phyloP scores from a whole-genome alignment of 371 early-diverging fungal species.

The Zancudomyces culisetae region DNA sequence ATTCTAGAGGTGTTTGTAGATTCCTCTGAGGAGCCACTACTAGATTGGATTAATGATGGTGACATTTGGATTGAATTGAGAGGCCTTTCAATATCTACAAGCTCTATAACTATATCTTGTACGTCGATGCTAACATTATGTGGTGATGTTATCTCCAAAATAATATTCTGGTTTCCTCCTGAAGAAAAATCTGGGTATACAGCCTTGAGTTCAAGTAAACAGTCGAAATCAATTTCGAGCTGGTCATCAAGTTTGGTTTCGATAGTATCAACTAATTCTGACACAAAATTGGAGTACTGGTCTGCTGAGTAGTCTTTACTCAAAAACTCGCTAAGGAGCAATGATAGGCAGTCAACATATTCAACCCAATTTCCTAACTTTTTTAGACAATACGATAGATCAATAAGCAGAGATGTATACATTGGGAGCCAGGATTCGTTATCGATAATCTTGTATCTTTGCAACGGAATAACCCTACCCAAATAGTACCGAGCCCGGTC shows the following conservation, averaged over 20 bases:
- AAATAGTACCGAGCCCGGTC: slow-evolving; percentile 12
- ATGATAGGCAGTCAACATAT: neutral
- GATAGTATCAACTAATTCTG: neutral
- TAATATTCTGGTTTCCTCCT: neutral
- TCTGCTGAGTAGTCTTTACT: neutral
- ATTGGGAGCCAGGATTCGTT: neutral
- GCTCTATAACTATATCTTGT: too few relatives aligned
- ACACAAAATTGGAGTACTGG: neutral
- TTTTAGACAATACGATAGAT: slow-evolving; percentile 1
- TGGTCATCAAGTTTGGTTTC: neutral
- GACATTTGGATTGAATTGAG: too few relatives aligned
- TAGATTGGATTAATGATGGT: too few relatives aligned
- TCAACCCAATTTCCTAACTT: neutral
- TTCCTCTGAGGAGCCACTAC: too few relatives aligned
- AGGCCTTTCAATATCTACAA: too few relatives aligned
- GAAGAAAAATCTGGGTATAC: neutral
- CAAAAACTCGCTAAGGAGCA: neutral
- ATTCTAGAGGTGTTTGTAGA: neutral
- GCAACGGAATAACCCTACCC: slow-evolving; percentile 8
- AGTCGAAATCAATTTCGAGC: neutral
- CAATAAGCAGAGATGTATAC: slow-evolving; percentile 1
- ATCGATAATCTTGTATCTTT: neutral
- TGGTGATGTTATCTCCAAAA: neutral
- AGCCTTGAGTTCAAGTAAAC: neutral
- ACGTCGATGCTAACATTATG: neutral